Conservation (phyloP, 441 rosid species). For the Iberis amara region DNA sequence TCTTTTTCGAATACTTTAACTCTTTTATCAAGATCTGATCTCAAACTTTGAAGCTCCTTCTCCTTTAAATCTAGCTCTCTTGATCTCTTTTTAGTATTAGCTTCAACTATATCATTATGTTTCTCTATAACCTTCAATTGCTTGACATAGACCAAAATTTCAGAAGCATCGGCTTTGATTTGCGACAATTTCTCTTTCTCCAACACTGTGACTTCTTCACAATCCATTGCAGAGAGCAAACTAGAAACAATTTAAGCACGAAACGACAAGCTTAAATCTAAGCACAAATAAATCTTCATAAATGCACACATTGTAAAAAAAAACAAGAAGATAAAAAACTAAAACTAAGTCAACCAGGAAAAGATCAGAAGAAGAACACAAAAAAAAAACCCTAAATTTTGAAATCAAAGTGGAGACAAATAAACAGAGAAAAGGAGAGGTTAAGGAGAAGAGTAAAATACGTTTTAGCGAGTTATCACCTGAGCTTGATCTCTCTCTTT, state of each 20-base stretch:
- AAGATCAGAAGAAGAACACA: too few relatives aligned
- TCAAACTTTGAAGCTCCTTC: constrained; percentile 17
- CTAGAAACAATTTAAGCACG: neutral
- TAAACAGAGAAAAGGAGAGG: too few relatives aligned
- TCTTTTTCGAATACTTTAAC: neutral
- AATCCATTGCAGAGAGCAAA: constrained; percentile 17
- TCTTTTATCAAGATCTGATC: constrained; percentile 11
- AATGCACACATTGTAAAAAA: too few relatives aligned
- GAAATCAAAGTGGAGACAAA: too few relatives aligned
- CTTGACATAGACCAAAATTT: neutral
- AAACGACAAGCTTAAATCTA: too few relatives aligned
- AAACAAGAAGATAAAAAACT: too few relatives aligned
- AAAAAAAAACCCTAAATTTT: too few relatives aligned
- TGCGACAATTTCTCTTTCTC: constrained; percentile 2
- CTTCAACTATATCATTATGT: constrained; percentile 10
- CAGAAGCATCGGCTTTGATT: constrained; percentile 13
- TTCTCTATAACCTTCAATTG: constrained; percentile 3
- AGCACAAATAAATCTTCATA: too few relatives aligned
- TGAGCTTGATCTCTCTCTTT: too few relatives aligned
- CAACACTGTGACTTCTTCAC: neutral
- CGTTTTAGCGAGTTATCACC: too few relatives aligned
- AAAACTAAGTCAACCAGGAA: too few relatives aligned
- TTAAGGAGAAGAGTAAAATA: too few relatives aligned
- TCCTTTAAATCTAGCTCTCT: constrained; percentile 6
- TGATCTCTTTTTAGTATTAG: neutral